Percentiles rank a stretch among this genome's conserved stretches.
Conservation (phyloP, 1,284 basidiomycete genomes). For the Stygiomarasmius scandens region DNA sequence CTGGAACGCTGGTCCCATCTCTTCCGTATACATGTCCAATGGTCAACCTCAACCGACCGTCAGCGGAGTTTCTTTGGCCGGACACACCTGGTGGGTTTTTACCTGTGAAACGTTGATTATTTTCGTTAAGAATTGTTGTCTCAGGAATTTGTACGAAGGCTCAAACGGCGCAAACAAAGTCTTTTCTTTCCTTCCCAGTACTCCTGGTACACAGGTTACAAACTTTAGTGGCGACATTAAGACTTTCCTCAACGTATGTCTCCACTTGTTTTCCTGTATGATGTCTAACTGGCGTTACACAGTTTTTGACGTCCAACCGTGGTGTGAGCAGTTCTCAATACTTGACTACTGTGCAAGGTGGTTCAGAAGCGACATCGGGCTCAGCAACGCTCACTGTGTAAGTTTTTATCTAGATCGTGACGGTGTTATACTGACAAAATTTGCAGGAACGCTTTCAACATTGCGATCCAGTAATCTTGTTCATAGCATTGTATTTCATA, state of each 20-base stretch:
- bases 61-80: constrained; percentile 48
- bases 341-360: constrained; percentile 56
- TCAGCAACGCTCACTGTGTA: constrained; percentile 57
- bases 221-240: constrained; percentile 61
- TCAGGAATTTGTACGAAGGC: constrained; percentile 60
- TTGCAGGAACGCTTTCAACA: not conserved
- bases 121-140: not conserved
- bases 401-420: constrained; percentile 15
- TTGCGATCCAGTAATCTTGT: not conserved
- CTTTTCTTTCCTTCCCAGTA: constrained; percentile 61
- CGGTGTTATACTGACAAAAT: not conserved
- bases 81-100: constrained; percentile 47
- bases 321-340: constrained; percentile 50
- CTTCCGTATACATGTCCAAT: constrained; percentile 44
- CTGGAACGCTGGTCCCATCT: constrained; percentile 61
- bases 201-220: constrained; percentile 39
- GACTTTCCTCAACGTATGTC: constrained; percentile 52
- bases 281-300: not conserved
- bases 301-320: constrained; percentile 56
- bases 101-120: not conserved
- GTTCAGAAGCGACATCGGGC: constrained; percentile 59
- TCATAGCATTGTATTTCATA: too few relatives aligned
- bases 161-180: constrained; percentile 63
- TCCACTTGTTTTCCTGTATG: not conserved
- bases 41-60: constrained; percentile 53